Evolutionary conservation across 202 grass and related monocot genomes (phyloP).

Genomic region (Carex sylvatica): DNA sequence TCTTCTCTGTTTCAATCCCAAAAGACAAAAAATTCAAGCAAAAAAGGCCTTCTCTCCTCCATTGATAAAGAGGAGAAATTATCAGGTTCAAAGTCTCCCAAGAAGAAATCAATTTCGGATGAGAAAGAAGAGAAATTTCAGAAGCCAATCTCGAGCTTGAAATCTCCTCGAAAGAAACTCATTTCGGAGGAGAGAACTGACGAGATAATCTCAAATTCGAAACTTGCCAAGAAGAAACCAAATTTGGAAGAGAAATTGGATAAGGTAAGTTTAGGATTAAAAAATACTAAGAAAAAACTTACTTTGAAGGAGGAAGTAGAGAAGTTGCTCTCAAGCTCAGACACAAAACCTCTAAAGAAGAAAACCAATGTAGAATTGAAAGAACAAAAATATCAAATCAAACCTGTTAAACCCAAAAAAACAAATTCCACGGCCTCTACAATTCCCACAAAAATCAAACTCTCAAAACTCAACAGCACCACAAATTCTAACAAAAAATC

Average conservation of each 20-base stretch:
- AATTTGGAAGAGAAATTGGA: slow-evolving; percentile 18
- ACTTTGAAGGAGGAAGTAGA: slow-evolving; percentile 24
- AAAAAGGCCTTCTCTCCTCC: slow-evolving; percentile 23
- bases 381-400: slow-evolving; percentile 32
- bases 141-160: slow-evolving; percentile 26
- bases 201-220: slow-evolving; percentile 5
- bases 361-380: slow-evolving; percentile 25
- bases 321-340: slow-evolving; percentile 14
- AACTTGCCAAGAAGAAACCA: slow-evolving; percentile 11
- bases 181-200: slow-evolving; percentile 13
- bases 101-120: slow-evolving; percentile 42
- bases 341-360: slow-evolving; percentile 30
- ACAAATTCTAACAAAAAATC: slow-evolving; percentile 48
- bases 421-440: slow-evolving; percentile 28
- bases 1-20: slow-evolving; percentile 30
- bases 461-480: slow-evolving; percentile 45
- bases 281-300: slow-evolving; percentile 21
- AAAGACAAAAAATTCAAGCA: slow-evolving; percentile 25
- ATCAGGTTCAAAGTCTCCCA: slow-evolving; percentile 22
- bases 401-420: slow-evolving; percentile 66
- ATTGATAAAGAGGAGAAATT: slow-evolving; percentile 18
- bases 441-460: slow-evolving; percentile 37
- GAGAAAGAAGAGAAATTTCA: slow-evolving; percentile 56
- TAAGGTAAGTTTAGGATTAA: slow-evolving; percentile 13
- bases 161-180: slow-evolving; percentile 17